phyloP scores from a whole-genome alignment of 1,284 basidiomycete species.

The Trichosporon asahii region DNA sequence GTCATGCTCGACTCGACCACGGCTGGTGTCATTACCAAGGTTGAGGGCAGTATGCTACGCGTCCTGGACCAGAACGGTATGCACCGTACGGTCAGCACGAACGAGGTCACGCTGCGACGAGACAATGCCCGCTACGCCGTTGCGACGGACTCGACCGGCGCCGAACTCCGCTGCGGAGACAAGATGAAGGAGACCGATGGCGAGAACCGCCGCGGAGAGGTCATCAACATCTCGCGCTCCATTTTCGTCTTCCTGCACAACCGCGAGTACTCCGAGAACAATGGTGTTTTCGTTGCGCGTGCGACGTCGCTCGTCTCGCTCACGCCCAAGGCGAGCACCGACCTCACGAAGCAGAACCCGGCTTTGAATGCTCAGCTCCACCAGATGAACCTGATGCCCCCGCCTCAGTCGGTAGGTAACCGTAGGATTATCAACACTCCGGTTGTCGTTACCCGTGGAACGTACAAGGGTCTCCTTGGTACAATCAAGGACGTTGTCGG shows the following conservation, averaged over 20 bases:
- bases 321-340: conserved; percentile 71
- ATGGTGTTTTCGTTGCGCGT: conserved; percentile 81
- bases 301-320: conserved; percentile 73
- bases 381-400: conserved; percentile 56
- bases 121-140: conserved; percentile 74
- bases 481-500: conserved; percentile 95
- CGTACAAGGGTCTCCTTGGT: conserved; percentile 87
- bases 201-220: conserved; percentile 85
- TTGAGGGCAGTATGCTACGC: conserved; percentile 90
- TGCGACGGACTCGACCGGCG: conserved; percentile 83
- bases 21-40: conserved; percentile 95
- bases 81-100: conserved; percentile 82
- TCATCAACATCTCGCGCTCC: conserved; percentile 92
- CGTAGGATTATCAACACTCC: conserved; percentile 70
- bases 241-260: conserved; percentile 93
- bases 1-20: conserved; percentile 93
- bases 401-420: conserved; percentile 62
- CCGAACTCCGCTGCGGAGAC: conserved; percentile 69
- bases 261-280: conserved; percentile 83
- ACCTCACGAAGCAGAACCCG: conserved; percentile 97
- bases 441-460: conserved; percentile 80
- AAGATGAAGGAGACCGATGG: conserved; percentile 91
- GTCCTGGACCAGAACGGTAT: conserved; percentile 93
- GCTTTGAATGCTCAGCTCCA: conserved; percentile 56
- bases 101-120: conserved; percentile 88